Conservation (phyloP, 805 yeast genomes). For the Metschnikowia kunwiensis region DNA sequence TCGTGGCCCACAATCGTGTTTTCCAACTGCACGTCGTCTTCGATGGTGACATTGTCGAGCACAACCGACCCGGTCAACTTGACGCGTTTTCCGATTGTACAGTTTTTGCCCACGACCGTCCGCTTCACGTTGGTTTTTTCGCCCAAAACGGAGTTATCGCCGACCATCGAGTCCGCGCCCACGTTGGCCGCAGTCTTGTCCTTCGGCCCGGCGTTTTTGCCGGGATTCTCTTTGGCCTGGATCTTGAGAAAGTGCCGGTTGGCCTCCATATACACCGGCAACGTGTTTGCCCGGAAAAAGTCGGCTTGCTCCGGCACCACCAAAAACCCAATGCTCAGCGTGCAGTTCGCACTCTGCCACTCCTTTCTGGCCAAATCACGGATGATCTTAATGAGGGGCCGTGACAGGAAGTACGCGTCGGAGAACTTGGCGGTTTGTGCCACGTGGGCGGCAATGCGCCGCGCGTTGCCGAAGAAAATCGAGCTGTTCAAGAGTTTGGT, state of each 20-base stretch:
- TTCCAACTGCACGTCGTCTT: constrained; percentile 77
- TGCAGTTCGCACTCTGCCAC: constrained; percentile 69
- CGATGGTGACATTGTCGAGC: constrained; percentile 66
- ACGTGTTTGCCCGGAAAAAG: constrained; percentile 75
- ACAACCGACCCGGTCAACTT: constrained; percentile 84
- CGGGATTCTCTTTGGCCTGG: constrained; percentile 46
- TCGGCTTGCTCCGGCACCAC: constrained; percentile 65
- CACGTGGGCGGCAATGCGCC: constrained; percentile 51
- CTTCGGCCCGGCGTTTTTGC: constrained; percentile 31
- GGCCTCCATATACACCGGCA: constrained; percentile 84
- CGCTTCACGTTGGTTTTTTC: constrained; percentile 86
- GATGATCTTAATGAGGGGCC: constrained; percentile 63
- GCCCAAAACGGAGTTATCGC: constrained; percentile 61
- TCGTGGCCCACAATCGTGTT: constrained; percentile 80
- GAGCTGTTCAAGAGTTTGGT: constrained; percentile 71
- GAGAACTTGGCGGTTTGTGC: constrained; percentile 33
- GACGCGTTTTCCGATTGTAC: constrained; percentile 80
- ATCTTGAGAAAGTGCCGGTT: constrained; percentile 71
- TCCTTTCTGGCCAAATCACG: constrained; percentile 89
- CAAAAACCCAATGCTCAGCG: constrained; percentile 66
- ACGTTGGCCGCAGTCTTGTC: constrained; percentile 66
- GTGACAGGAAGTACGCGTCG: constrained; percentile 39
- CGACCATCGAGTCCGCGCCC: constrained; percentile 85
- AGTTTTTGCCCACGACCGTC: constrained; percentile 71
- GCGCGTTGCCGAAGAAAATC: constrained; percentile 47